Evolutionary conservation across 257 asterid genomes (phyloP).

Genomic region (Solanum ossicruentum): DNA sequence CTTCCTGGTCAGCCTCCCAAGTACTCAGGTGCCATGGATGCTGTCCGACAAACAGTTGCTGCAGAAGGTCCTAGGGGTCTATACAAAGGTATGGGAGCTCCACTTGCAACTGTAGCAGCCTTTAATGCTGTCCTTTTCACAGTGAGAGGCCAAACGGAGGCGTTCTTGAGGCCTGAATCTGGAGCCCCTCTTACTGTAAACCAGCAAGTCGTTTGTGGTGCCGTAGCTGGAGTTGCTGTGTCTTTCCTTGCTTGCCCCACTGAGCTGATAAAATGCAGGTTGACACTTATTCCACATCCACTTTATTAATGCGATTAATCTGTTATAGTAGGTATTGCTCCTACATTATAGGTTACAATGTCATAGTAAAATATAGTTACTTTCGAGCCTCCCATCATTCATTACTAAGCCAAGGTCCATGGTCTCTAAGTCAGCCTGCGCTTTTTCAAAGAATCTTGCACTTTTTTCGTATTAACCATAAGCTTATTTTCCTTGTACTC

Average conservation of each 20-base stretch:
- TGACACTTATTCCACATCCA: too few relatives aligned
- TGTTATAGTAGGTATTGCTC: too few relatives aligned
- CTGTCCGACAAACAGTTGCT: slow-evolving; percentile 70
- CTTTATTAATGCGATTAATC: too few relatives aligned
- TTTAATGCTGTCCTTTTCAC: slow-evolving; percentile 67
- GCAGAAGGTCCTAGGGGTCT: slow-evolving; percentile 85
- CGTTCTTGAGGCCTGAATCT: slow-evolving; percentile 57
- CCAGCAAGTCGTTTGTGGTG: slow-evolving; percentile 73
- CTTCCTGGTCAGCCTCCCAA: slow-evolving; percentile 71
- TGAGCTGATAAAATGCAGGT: slow-evolving; percentile 87
- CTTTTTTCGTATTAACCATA: not conserved
- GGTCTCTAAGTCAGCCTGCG: too few relatives aligned
- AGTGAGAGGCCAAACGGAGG: slow-evolving; percentile 75
- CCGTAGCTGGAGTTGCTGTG: slow-evolving; percentile 79
- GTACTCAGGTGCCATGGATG: slow-evolving; percentile 76
- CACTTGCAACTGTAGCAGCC: slow-evolving; percentile 83
- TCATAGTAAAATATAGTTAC: too few relatives aligned
- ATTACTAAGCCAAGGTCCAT: too few relatives aligned
- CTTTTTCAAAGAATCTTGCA: too few relatives aligned
- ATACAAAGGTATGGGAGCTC: slow-evolving; percentile 95
- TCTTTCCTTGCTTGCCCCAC: slow-evolving; percentile 84
- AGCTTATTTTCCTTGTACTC: not conserved
- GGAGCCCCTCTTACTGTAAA: slow-evolving; percentile 48
- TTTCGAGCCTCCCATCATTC: too few relatives aligned
- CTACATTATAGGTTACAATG: too few relatives aligned